phyloP scores from a whole-genome alignment of 192 early-diverging fungal species.

The Thamnidium elegans region DNA sequence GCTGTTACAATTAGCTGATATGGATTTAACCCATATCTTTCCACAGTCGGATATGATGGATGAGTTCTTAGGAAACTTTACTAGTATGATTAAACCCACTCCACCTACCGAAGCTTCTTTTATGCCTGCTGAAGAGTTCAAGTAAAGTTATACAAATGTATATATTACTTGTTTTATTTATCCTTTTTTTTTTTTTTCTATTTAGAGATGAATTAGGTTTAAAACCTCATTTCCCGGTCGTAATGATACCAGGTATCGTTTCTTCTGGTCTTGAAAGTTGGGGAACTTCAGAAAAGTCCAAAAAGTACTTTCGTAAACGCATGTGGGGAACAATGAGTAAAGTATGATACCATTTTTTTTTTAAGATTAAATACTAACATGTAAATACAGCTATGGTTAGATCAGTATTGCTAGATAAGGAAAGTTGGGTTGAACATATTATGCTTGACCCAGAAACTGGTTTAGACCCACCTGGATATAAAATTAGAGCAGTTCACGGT shows the following conservation, averaged over 20 bases:
- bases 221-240: conserved; percentile 55
- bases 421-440: conserved; percentile 83
- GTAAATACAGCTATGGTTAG: conserved; percentile 67
- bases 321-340: conserved; percentile 80
- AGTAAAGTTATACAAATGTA: conserved; percentile 8
- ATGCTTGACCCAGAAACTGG: conserved; percentile 77
- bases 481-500: conserved; percentile 79
- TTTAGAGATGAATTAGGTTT: conserved; percentile 38
- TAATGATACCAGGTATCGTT: conserved; percentile 88
- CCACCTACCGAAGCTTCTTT: conserved; percentile 46
- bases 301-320: conserved; percentile 82
- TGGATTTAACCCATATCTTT: conserved; percentile 63
- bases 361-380: background rate
- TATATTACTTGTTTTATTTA: background rate
- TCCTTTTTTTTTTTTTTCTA: background rate
- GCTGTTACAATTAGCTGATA: conserved; percentile 49
- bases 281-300: conserved; percentile 73
- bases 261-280: conserved; percentile 88
- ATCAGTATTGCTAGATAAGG: conserved; percentile 81
- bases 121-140: conserved; percentile 39
- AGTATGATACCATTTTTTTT: background rate
- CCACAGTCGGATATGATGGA: conserved; percentile 65
- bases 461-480: conserved; percentile 79
- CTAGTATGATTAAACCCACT: conserved; percentile 45
- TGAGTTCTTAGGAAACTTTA: conserved; percentile 66